phyloP scores from a whole-genome alignment of 768 basidiomycete genomes.

The Pisolithus tinctorius region DNA sequence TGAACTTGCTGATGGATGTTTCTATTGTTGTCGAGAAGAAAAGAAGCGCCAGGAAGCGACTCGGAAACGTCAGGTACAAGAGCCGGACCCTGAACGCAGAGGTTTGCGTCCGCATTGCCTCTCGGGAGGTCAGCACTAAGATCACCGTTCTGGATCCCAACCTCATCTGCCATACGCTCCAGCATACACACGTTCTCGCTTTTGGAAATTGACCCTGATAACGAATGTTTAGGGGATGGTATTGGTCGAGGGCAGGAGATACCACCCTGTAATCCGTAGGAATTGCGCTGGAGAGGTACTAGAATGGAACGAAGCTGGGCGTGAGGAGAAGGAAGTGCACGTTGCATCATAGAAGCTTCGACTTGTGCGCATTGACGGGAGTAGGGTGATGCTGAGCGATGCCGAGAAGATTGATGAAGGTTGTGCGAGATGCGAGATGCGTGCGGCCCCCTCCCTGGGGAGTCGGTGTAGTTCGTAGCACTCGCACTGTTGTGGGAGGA shows the following conservation, averaged over 20 bases:
- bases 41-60: slow-evolving; percentile 55
- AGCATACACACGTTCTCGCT: slow-evolving; percentile 52
- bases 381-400: slow-evolving; percentile 56
- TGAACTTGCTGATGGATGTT: slow-evolving; percentile 13
- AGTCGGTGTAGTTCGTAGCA: slow-evolving; percentile 23
- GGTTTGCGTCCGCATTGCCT: slow-evolving; percentile 16
- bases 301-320: slow-evolving; percentile 15
- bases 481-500: slow-evolving; percentile 8
- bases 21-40: slow-evolving; percentile 37
- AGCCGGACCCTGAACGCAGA: slow-evolving; percentile 13
- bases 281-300: slow-evolving; percentile 21
- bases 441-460: slow-evolving; percentile 54
- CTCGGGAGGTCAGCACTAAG: slow-evolving; percentile 19
- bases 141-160: slow-evolving; percentile 25
- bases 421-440: slow-evolving; percentile 55
- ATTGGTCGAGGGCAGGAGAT: slow-evolving; percentile 64
- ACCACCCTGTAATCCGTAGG: slow-evolving; percentile 30
- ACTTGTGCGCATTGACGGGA: slow-evolving; percentile 48
- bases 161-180: slow-evolving; percentile 67
- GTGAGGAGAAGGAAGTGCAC: slow-evolving; percentile 6
- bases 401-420: slow-evolving; percentile 47
- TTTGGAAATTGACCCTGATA: slow-evolving; percentile 15
- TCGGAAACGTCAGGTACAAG: slow-evolving; percentile 36
- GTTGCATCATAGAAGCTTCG: slow-evolving; percentile 7
- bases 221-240: slow-evolving; percentile 58